Evolutionary conservation across 2,329 filamentous ascomycete genomes (phyloP), one percentile per base, ranked within the genome.

Genomic region (Hypomyces perniciosus): DNA sequence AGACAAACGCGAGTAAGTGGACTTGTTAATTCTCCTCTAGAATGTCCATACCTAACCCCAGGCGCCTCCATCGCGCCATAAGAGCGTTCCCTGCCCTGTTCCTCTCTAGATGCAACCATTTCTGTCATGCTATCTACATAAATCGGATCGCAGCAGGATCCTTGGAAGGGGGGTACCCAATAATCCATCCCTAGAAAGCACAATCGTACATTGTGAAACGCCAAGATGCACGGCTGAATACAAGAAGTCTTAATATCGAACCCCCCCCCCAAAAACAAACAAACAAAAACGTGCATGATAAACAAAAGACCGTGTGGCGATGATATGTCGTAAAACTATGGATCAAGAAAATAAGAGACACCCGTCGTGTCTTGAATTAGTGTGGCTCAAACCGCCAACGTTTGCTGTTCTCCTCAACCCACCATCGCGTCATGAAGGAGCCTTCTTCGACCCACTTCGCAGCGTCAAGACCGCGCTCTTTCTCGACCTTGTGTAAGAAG

Each of bases 361-460:
- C 20, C 2, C 20, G 20, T 20, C 3, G 20, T 20, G 20, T 20
- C 20, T 20, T 20, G 20, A 20, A 20, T 20, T 20, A 20, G 20
- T 20, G 20, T 26, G 51, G 51, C n/a, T 50, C 13, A 34, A 58
- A 60, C n/a, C 52, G 49, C 57, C 57, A 60, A 31, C 58, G 52
- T 40, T 53, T 40, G 28, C 50, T 47, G 38, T 60, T 61, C 10
- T 60, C 58, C 20, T 60, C 54, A 37, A 61, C 54, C 57, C 57
- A 61, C 58, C 58, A 60, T 4, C 54, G 45, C 2, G 52, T 49
- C 4, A 59, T 51, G 52, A 61, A 60, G 1, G 59, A 52, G 27
- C 56, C 59, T 41, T 57, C 44, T 46, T 61, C 52, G 1, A 44
- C 56, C 60, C 61, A 62, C 7, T 50, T 49, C 1, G 56, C 48